A percentile compares a stretch with the other conserved stretches of the same genome.
These are phyloP conservation scores for Trichomonas tenax DNA, from an alignment of 208 protist species.

Conservation along the genomic window DNA sequence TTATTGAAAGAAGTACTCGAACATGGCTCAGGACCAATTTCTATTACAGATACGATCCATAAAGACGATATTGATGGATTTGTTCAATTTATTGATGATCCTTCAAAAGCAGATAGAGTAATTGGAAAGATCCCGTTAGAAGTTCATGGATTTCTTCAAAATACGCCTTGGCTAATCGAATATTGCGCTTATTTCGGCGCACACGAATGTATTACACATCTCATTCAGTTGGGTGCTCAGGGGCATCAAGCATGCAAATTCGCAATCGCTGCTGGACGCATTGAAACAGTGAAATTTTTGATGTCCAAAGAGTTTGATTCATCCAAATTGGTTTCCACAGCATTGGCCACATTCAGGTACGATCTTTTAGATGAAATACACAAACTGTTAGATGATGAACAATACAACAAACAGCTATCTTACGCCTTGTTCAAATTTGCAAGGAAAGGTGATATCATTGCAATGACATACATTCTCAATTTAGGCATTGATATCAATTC, in stretches of 20 bases:
- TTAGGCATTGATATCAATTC: background rate
- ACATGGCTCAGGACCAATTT: background rate
- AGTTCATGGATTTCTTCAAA: background rate
- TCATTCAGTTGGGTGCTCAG: background rate
- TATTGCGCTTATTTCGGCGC: background rate
- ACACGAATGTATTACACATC: background rate
- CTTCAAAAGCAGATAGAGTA: background rate
- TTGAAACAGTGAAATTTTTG: background rate
- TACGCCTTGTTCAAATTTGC: background rate
- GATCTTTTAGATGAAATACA: background rate
- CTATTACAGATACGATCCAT: background rate
- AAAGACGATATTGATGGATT: background rate
- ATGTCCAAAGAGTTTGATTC: background rate
- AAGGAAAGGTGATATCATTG: background rate
- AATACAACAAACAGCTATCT: background rate
- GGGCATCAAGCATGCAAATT: background rate
- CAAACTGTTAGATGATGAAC: background rate
- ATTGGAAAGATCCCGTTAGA: background rate
- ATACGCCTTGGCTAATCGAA: background rate
- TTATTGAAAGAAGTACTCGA: background rate
- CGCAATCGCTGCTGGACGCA: background rate
- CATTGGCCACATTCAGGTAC: background rate
- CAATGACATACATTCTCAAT: background rate
- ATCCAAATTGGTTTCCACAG: background rate
- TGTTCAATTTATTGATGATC: background rate